These are phyloP conservation scores for Aspergillus piperis DNA, from an alignment of 2,329 filamentous ascomycete genomes.

Conservation along the genomic window DNA sequence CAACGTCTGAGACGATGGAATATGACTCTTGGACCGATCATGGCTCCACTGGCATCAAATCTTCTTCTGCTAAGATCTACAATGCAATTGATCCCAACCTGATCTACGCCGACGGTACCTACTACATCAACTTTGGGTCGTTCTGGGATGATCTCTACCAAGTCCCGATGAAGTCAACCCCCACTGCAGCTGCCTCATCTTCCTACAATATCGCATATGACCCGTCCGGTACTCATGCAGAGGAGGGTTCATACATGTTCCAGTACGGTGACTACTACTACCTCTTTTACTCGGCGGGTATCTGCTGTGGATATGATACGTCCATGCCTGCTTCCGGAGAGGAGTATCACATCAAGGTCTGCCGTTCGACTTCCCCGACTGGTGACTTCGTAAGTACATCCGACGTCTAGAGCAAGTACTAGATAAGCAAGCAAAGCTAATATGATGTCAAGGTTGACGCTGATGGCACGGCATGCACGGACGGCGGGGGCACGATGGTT, in stretches of 20 bases:
- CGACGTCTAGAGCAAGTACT: not conserved
- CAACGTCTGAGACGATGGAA: slow-evolving; percentile 50
- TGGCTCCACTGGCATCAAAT: slow-evolving; percentile 40
- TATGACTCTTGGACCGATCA: slow-evolving; percentile 36
- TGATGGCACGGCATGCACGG: slow-evolving; percentile 54
- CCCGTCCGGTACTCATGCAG: slow-evolving; percentile 51
- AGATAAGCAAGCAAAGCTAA: not conserved
- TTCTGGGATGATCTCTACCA: slow-evolving; percentile 69
- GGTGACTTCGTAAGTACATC: slow-evolving; percentile 53
- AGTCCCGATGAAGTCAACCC: slow-evolving; percentile 49
- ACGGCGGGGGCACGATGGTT: slow-evolving; percentile 62
- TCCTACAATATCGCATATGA: slow-evolving; percentile 58
- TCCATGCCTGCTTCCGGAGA: slow-evolving; percentile 54
- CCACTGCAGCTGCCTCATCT: slow-evolving; percentile 32
- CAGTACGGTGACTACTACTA: slow-evolving; percentile 62
- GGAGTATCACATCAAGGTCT: slow-evolving; percentile 69
- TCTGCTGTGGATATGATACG: slow-evolving; percentile 61
- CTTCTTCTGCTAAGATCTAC: slow-evolving; percentile 46
- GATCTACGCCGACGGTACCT: slow-evolving; percentile 44
- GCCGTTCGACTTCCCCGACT: slow-evolving; percentile 56
- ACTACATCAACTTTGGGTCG: slow-evolving; percentile 64
- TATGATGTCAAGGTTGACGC: slow-evolving; percentile 48
- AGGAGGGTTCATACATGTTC: slow-evolving; percentile 61
- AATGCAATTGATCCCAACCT: slow-evolving; percentile 65
- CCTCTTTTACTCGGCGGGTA: slow-evolving; percentile 63